Base-by-base conservation (phyloP, 148 eudicot genomes). In the Amaranthus hypochondriacus region DNA sequence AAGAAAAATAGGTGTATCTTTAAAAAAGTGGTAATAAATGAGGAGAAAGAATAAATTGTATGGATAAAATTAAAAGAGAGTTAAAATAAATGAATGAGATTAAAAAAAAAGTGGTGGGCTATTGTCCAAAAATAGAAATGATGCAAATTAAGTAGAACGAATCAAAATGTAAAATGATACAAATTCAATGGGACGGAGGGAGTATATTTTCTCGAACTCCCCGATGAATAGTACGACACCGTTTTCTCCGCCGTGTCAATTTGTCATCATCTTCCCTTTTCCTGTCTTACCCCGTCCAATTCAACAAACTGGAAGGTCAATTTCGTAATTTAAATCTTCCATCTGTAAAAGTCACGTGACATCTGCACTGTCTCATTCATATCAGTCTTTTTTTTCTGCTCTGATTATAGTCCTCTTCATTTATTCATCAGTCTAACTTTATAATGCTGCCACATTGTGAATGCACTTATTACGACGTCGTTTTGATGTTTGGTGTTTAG, bases 201-300 rank as follows among this genome's bases (percentile, higher is more conserved):
- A 18, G 18, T 18, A 18, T 18, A 48, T 47, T 14, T 49, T 42
- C 69, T 66, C 69, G 69, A 13, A 2, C n/a, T 2, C 7, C 55
- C 8, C 55, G 15, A 66, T 0, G 0, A 18, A 10, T 4, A 28
- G 7, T 51, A 73, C 48, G 7, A 18, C 57, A 58, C 67, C 66
- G 61, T 73, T 52, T 62, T 73, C 67, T 63, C 76, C 76, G 68
- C 76, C 76, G 39, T 51, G 48, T 7, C 47, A 62, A 48, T 66
- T 48, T 52, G 69, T 63, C 68, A 14, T 53, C 12, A 61, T 13
- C 10, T 50, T 11, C 7, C 13, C 11, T 2, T 42, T 66, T 14
- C 46, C 75, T 28, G 5, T 49, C 14, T 66, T 66, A 46, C 60
- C 73, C 55, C 15, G 15, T n/a, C 42, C 47, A 4, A 5, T 7